Percentiles rank a stretch among this genome's conserved stretches.
Evolutionary conservation across 306 rosid genomes (phyloP).

Genomic region (Castanea mollissima): DNA sequence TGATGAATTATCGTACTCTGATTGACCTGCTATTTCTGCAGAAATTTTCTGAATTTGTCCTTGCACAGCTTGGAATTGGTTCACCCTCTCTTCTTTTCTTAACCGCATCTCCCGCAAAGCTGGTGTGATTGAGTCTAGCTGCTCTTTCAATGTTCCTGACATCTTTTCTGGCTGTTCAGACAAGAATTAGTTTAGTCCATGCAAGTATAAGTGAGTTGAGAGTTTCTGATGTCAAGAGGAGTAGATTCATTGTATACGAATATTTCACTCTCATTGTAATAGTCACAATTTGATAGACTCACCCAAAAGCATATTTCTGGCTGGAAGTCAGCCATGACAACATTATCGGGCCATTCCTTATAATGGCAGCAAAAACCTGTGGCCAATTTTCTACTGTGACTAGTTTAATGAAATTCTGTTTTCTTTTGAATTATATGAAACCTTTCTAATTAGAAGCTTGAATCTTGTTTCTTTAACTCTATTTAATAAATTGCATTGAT

Average conservation of each 20-base stretch:
- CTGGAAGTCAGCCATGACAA: neutral
- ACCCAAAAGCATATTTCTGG: neutral
- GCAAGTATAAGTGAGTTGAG: neutral
- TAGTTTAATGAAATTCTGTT: neutral
- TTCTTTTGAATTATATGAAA: neutral
- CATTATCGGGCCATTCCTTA: neutral
- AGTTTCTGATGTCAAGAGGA: neutral
- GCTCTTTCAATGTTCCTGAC: conserved; percentile 84
- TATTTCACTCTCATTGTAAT: neutral
- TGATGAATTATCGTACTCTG: conserved; percentile 37
- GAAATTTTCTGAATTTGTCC: conserved; percentile 74
- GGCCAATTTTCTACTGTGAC: neutral
- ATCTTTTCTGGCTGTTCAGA: conserved; percentile 83
- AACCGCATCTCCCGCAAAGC: conserved; percentile 75
- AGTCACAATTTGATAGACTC: neutral
- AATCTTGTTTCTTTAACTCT: neutral
- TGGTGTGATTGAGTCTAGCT: conserved; percentile 90
- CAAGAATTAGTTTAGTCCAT: conserved; percentile 23
- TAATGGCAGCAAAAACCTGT: neutral
- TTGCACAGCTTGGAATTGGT: conserved; percentile 70
- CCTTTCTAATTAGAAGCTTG: neutral
- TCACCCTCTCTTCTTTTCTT: conserved; percentile 88
- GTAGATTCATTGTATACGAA: neutral
- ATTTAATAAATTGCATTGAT: neutral
- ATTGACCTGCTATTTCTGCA: conserved; percentile 77